These are phyloP conservation scores for Ogataea henricii DNA, from an alignment of 805 yeast species.

Conservation along the genomic window DNA sequence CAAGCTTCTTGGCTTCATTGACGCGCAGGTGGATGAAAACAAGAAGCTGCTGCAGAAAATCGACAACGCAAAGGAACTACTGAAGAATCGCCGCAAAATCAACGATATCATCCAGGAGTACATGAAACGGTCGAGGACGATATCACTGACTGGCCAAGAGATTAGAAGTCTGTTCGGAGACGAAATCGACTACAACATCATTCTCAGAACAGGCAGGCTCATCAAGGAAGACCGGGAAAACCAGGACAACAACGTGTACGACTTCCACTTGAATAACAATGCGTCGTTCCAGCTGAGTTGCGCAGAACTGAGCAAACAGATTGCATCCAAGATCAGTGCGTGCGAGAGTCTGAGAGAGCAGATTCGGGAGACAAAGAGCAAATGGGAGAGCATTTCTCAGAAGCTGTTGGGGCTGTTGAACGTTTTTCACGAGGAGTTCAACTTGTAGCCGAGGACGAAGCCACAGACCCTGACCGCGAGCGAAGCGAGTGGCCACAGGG, in stretches of 20 bases:
- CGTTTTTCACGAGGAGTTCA: slow-evolving; percentile 10
- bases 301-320: slow-evolving; percentile 21
- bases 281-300: slow-evolving; percentile 25
- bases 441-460: not conserved
- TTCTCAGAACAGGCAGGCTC: slow-evolving; percentile 27
- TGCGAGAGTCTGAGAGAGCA: slow-evolving; percentile 27
- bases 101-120: slow-evolving; percentile 29
- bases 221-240: slow-evolving; percentile 19
- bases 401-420: slow-evolving; percentile 18
- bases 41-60: slow-evolving; percentile 22
- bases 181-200: slow-evolving; percentile 26
- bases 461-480: too few species aligned
- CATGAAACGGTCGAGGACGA: slow-evolving; percentile 21
- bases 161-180: slow-evolving; percentile 30
- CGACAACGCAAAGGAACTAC: slow-evolving; percentile 25
- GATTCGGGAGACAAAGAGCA: slow-evolving; percentile 22
- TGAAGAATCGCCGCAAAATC: slow-evolving; percentile 27
- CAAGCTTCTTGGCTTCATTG: slow-evolving; percentile 23
- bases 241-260: slow-evolving; percentile 21
- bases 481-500: too few species aligned
- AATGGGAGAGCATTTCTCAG: slow-evolving; percentile 29
- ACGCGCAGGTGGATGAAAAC: slow-evolving; percentile 24
- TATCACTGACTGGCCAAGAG: slow-evolving; percentile 27
- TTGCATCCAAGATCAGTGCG: slow-evolving; percentile 26
- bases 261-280: slow-evolving; percentile 23